Evolutionary conservation across 2,329 filamentous ascomycete species (phyloP).

Genomic region (Kalaharituber pfeilii): DNA sequence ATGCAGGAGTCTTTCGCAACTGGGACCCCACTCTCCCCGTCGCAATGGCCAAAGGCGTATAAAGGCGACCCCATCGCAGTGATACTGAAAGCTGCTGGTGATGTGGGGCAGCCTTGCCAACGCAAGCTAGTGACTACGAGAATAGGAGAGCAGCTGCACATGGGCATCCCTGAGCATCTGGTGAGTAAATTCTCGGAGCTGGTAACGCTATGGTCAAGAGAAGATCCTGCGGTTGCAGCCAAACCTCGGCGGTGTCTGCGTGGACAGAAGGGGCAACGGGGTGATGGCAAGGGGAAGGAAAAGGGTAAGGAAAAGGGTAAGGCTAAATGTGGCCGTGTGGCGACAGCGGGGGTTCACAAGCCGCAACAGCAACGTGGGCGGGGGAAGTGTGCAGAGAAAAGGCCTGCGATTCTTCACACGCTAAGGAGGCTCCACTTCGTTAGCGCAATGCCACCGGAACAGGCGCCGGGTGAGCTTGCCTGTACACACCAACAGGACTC

Average conservation of each 20-base stretch:
- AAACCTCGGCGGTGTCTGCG: background rate
- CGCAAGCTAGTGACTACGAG: background rate
- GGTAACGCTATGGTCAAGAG: background rate
- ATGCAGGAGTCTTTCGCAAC: background rate
- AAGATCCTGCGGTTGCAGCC: background rate
- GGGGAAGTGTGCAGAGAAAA: too few relatives aligned
- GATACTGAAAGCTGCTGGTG: background rate
- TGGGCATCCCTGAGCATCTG: background rate
- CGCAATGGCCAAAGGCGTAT: background rate
- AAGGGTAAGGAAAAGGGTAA: background rate
- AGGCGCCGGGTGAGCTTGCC: too few relatives aligned
- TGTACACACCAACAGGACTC: too few relatives aligned
- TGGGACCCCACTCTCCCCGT: background rate
- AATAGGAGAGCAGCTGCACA: background rate
- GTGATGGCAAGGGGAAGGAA: background rate
- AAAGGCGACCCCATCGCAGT: background rate
- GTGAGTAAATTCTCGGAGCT: background rate
- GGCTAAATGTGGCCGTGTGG: too few relatives aligned
- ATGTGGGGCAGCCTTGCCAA: background rate
- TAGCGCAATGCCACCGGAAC: too few relatives aligned
- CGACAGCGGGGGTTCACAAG: too few relatives aligned
- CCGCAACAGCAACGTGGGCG: too few relatives aligned
- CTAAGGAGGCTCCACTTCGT: too few relatives aligned
- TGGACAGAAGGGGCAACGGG: background rate
- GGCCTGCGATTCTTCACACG: too few relatives aligned